Evolutionary conservation across 164 flowering plant species (phyloP), one percentile per base, ranked within the genome.

Genomic region (Chimonanthus salicifolius): DNA sequence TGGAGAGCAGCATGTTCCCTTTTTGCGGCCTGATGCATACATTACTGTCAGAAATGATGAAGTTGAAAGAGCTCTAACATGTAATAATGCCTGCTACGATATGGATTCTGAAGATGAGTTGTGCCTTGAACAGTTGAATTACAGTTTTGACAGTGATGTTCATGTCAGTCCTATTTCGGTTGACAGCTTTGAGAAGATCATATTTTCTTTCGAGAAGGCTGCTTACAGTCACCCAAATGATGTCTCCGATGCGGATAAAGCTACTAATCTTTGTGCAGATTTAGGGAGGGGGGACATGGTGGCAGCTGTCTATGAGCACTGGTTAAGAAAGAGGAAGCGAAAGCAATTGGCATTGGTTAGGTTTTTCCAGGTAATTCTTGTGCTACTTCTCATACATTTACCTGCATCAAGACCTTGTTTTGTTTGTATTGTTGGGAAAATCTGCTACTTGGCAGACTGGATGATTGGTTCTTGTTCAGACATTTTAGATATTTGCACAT

Each of bases 41-140:
- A 90, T 95, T 43, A 74, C 78, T 4, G 45, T 76, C 50, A 73
- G 71, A 43, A 81, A 75, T 71, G 89, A 89, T 85, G 99, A 95
- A 80, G 77, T 91, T 43, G 76, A 85, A 7, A 88, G 94, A 77
- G 91, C 93, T 7, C 71, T 93, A 80, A 76, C 68, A 33, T 87
- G 76, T 80, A 84, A 77, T 70, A 78, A 76, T 54, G 81, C 90
- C 21, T 84, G 62, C 72, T 95, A 95, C 83, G 99, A 95, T 68
- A 80, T 89, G 83, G 96, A 93, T 75, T 87, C 92, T 69, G 99
- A 83, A 33, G 99, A 95, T 81, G 99, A 91, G 71, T 86, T 81
- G 48, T 93, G 92, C 91, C 83, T 95, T 7, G 79, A 75, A 20
- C 81, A 79, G 73, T 80, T 87, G 71, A 93, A 91, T 78, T 43